These are phyloP conservation scores for Lipomyces anomalus DNA, from an alignment of 805 yeast genomes.

Conservation along the genomic window DNA sequence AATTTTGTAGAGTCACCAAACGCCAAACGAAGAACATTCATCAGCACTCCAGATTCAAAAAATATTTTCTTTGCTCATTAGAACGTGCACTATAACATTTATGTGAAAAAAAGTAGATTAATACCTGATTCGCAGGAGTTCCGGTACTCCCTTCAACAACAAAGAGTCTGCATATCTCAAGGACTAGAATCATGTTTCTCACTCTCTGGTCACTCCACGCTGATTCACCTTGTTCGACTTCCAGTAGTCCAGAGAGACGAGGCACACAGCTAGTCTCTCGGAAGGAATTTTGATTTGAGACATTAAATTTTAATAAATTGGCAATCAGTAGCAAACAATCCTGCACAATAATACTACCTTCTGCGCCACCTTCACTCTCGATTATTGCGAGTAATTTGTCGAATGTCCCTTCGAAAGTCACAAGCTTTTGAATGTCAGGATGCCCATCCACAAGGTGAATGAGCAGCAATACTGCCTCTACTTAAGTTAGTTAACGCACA, in stretches of 20 bases:
- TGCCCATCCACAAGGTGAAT: conserved; percentile 78
- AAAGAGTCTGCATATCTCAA: conserved; percentile 69
- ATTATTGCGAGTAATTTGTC: conserved; percentile 75
- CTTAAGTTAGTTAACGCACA: not conserved
- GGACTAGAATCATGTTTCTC: conserved; percentile 56
- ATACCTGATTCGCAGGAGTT: conserved; percentile 52
- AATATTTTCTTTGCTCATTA: too few species aligned
- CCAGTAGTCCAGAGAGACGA: conserved; percentile 54
- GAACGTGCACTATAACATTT: conserved; percentile 58
- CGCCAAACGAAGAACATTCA: conserved; percentile 63
- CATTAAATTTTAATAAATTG: conserved; percentile 70
- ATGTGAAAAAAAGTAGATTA: conserved; percentile 49
- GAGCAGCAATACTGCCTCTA: conserved; percentile 59
- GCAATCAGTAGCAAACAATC: conserved; percentile 76
- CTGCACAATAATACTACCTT: conserved; percentile 85
- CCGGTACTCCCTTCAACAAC: conserved; percentile 68
- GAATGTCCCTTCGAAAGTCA: conserved; percentile 91
- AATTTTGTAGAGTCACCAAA: conserved; percentile 51
- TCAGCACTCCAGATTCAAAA: conserved; percentile 59
- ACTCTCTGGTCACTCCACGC: conserved; percentile 75
- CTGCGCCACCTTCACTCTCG: conserved; percentile 79
- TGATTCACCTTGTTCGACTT: conserved; percentile 41
- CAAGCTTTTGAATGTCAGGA: conserved; percentile 80
- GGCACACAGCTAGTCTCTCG: conserved; percentile 77
- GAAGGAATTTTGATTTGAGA: conserved; percentile 84